Evolutionary conservation across 2,329 filamentous ascomycete species (phyloP).

Genomic region (Diaporthe sp.): DNA sequence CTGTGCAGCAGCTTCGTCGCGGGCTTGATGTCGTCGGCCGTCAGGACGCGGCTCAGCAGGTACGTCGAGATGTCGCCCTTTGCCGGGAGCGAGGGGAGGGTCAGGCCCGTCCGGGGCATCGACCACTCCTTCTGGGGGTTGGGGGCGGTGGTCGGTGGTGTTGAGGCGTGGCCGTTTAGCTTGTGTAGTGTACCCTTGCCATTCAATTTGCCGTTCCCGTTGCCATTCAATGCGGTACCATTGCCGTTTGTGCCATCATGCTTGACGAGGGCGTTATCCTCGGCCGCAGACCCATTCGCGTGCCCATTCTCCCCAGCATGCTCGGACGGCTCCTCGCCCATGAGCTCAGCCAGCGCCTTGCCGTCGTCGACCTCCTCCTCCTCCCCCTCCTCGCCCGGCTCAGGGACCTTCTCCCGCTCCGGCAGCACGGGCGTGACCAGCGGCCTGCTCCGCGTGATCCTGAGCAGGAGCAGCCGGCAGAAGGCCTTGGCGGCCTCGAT

Average conservation of each 20-base stretch:
- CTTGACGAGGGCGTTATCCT: conserved; percentile 25
- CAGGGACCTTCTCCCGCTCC: conserved; percentile 84
- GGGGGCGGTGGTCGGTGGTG: conserved; percentile 33
- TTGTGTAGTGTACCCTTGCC: neutral
- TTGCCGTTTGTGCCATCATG: conserved; percentile 34
- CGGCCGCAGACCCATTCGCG: conserved; percentile 57
- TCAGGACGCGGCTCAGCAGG: conserved; percentile 89
- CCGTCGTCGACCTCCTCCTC: conserved; percentile 63
- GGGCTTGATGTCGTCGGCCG: conserved; percentile 96
- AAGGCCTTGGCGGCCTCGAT: conserved; percentile 90
- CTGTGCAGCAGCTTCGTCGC: conserved; percentile 88
- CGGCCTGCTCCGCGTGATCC: conserved; percentile 85
- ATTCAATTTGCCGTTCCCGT: conserved; percentile 25
- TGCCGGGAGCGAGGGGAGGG: conserved; percentile 85
- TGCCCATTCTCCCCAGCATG: conserved; percentile 66
- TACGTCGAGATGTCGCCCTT: conserved; percentile 88
- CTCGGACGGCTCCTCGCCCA: conserved; percentile 66
- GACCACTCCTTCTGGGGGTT: conserved; percentile 75
- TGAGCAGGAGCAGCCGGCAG: conserved; percentile 84
- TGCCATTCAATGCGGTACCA: neutral
- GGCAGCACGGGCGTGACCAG: conserved; percentile 88
- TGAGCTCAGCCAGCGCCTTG: conserved; percentile 56
- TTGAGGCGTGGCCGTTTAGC: conserved; percentile 40
- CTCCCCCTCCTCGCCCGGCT: conserved; percentile 62
- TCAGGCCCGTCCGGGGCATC: conserved; percentile 95